These are phyloP conservation scores for Starmerella vaccinii DNA, from an alignment of 805 yeast genomes.

Conservation along the genomic window DNA sequence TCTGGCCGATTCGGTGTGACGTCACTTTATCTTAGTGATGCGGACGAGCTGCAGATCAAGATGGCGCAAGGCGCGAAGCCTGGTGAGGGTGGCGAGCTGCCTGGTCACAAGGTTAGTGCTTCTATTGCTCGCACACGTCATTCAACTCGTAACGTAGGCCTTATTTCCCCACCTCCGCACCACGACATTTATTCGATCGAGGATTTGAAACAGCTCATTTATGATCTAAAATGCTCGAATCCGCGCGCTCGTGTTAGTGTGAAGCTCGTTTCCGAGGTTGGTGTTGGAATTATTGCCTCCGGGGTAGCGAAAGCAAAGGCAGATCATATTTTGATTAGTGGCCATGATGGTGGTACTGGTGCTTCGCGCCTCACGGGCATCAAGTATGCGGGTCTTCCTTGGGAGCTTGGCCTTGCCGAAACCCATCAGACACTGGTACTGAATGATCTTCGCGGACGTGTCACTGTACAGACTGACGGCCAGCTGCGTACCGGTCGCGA, in stretches of 20 bases:
- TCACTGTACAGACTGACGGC: constrained; percentile 95
- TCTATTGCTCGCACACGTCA: constrained; percentile 91
- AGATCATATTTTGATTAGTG: constrained; percentile 88
- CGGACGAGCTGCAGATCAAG: constrained; percentile 94
- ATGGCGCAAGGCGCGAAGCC: constrained; percentile 99
- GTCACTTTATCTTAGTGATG: constrained; percentile 84
- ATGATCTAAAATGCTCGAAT: constrained; percentile 91
- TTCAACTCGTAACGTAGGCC: constrained; percentile 92
- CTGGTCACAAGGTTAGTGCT: constrained; percentile 82
- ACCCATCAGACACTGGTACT: constrained; percentile 94
- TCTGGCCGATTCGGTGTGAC: constrained; percentile 98
- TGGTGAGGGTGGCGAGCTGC: constrained; percentile 99
- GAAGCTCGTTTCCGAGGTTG: constrained; percentile 93
- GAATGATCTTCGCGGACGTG: constrained; percentile 92
- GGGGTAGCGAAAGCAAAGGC: constrained; percentile 99
- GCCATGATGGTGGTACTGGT: constrained; percentile 99
- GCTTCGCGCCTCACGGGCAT: constrained; percentile 97
- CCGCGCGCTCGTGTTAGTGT: constrained; percentile 97
- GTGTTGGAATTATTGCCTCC: constrained; percentile 97
- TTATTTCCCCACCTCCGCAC: constrained; percentile 97
- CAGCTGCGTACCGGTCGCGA: constrained; percentile 95
- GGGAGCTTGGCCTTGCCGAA: constrained; percentile 98
- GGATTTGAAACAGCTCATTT: constrained; percentile 91
- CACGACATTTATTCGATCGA: constrained; percentile 97
- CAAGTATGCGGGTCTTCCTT: constrained; percentile 93